Evolutionary conservation across 768 basidiomycete genomes (phyloP), one percentile per base, ranked within the genome.

Genomic region (Sporobolomyces pararoseus): DNA sequence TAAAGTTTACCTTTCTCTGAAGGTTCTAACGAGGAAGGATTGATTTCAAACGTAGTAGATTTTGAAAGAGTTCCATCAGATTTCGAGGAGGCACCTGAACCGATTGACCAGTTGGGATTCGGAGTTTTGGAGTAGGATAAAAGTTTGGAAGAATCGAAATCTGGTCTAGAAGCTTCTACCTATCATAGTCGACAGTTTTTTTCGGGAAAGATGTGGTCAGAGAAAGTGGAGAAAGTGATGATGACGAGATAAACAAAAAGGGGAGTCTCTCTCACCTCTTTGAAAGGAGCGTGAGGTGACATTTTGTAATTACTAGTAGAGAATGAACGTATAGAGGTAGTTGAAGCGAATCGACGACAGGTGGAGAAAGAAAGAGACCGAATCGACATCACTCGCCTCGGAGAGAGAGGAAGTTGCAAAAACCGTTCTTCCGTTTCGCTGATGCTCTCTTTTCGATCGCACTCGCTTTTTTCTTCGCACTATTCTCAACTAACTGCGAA

Each of bases 261-360:
- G 17, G 17, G 10, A 9, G 39, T 9, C 17, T 42, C 39, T 9
- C 50, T 52, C 54, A 67, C 70, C 57, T 71, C 61, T 42, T 71
- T 63, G 70, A 71, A 71, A 21, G 70, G 70, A n/a, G 65, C 65
- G 59, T 71, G 70, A 19, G 10, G 70, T 2, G 70, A 63, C 70
- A 67, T 67, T 12, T 6, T 63, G 27, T 17, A 3, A 7, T n/a
- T 4, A 39, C 25, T 50, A n/a, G 47, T 23, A 32, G 21, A 39
- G 34, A 63, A 44, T 47, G 46, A 47, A 23, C 21, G 46, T 9
- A 42, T 9, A 17, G 39, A 42, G 39, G 10, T 9, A 17, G 12
- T 12, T 14, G 46, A 47, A 47, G 46, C 39, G 39, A 17, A 42
- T 42, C 39, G 17, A 9, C 39, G 17, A 9, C 39, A 42, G 17